Base-by-base conservation (phyloP, 31 red algal genomes). In the Asparagopsis taxiformis region DNA sequence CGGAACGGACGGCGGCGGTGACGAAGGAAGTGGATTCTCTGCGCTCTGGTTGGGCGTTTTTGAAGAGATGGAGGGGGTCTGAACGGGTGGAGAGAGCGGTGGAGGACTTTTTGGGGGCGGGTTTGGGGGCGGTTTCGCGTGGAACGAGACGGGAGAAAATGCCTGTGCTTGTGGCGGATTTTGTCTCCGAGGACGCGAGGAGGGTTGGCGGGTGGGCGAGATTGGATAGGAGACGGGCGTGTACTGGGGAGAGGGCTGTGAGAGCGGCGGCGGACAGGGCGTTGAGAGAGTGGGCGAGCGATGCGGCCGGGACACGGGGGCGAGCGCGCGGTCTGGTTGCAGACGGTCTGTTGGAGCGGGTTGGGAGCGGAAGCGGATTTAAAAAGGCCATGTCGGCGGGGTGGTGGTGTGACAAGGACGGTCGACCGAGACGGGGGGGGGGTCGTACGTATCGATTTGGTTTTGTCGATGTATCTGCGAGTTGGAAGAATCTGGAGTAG, bases 11-110 rank as follows among this genome's bases (percentile, higher is more conserved):
- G 56, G 95, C 95, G 31, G 71, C 62, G 0, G 95, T 85, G 41
- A 98, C 95, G 59, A 98, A 98, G 1, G 95, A 98, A n/a, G 85
- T 36, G 4, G 79, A 39, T 38, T 37, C 19, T n/a, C 79, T 62
- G 34, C n/a, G n/a, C n/a, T n/a, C n/a, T n/a, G n/a, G n/a, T n/a
- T n/a, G 72, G 34, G 32, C 67, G 79, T 33, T 73, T 72, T n/a
- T 34, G 67, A 15, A 19, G 38, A 2, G 58, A 31, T 3, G 52
- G 51, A 3, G 50, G 20, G 44, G 79, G 36, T 15, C 58, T 53
- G 36, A 73, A 58, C 44, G 58, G 54, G 24, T 33, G 25, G 2
- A 73, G 69, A 43, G 41, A 23, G 1, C 10, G 68, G 68, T 25
- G 46, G 4, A 5, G 39, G 28, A 44, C 16, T 26, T 21, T 22